These are phyloP conservation scores for Xylaria sp. DNA, from an alignment of 2,329 filamentous ascomycete genomes.

Conservation along the genomic window DNA sequence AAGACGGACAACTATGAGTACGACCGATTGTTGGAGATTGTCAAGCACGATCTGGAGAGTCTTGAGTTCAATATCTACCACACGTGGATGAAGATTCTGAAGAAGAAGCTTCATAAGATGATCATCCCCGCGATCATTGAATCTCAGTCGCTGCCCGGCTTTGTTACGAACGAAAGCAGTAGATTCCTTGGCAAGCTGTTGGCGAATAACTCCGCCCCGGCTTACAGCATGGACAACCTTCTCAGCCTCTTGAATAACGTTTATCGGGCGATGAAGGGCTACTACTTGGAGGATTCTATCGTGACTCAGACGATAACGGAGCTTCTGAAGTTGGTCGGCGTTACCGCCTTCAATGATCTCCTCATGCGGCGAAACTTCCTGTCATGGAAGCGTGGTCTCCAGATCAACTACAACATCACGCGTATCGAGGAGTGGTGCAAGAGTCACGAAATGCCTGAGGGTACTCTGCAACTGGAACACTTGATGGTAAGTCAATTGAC, in stretches of 20 bases:
- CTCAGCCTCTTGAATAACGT: constrained; percentile 93
- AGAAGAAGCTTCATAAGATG: constrained; percentile 99
- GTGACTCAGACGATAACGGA: constrained; percentile 95
- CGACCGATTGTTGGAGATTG: constrained; percentile 92
- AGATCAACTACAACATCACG: constrained; percentile 99
- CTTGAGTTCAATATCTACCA: constrained; percentile 99
- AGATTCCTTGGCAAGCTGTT: constrained; percentile 96
- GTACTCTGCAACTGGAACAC: constrained; percentile 94
- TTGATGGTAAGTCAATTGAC: constrained; percentile 66
- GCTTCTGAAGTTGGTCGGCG: constrained; percentile 84
- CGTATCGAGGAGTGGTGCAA: constrained; percentile 99
- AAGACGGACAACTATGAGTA: constrained; percentile 99
- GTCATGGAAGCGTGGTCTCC: constrained; percentile 96
- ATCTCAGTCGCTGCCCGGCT: constrained; percentile 94
- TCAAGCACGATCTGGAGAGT: constrained; percentile 97
- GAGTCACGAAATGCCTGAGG: constrained; percentile 98
- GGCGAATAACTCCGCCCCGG: constrained; percentile 80
- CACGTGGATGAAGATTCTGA: constrained; percentile 99
- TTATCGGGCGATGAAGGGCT: constrained; percentile 98
- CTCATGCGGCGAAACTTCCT: constrained; percentile 98
- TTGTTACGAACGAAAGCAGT: constrained; percentile 98
- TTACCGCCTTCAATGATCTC: constrained; percentile 97
- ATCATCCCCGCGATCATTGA: constrained; percentile 99
- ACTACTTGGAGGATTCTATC: constrained; percentile 93
- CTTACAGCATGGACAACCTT: constrained; percentile 99